phyloP scores from a whole-genome alignment of 1,284 basidiomycete genomes.

The Ustilago vetiveriae region DNA sequence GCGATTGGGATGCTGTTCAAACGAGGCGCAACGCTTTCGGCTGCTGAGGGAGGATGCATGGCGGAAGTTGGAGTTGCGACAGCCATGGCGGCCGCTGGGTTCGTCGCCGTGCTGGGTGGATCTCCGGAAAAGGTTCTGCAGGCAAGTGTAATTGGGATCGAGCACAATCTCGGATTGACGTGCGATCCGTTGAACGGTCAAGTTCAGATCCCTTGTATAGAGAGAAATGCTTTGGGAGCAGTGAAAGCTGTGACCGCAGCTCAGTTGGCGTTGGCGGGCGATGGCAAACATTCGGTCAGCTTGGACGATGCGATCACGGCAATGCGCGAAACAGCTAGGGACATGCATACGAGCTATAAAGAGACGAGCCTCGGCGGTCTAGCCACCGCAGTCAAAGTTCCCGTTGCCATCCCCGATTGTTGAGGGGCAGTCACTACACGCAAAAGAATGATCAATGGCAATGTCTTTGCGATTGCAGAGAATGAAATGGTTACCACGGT shows the following conservation, averaged over 20 bases:
- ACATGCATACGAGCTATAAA: constrained; percentile 69
- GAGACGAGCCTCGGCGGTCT: constrained; percentile 58
- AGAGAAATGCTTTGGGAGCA: constrained; percentile 82
- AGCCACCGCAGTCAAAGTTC: constrained; percentile 58
- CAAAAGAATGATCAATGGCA: too few species aligned
- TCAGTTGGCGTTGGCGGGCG: constrained; percentile 85
- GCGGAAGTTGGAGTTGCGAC: constrained; percentile 75
- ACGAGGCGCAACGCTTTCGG: constrained; percentile 92
- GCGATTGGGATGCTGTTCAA: constrained; percentile 97
- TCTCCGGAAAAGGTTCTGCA: constrained; percentile 70
- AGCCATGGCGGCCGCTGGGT: constrained; percentile 90
- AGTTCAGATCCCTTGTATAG: constrained; percentile 87
- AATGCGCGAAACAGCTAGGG: constrained; percentile 84
- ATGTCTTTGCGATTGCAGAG: too few species aligned
- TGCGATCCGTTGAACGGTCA: constrained; percentile 72
- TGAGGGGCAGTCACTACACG: constrained; percentile 13
- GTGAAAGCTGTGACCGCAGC: constrained; percentile 74
- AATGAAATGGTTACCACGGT: too few species aligned
- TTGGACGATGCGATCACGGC: constrained; percentile 96
- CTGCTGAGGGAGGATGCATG: constrained; percentile 77
- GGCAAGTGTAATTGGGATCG: constrained; percentile 93
- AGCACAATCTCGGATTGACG: constrained; percentile 66
- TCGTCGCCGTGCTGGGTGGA: constrained; percentile 78
- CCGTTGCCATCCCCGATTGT: constrained; percentile 63
- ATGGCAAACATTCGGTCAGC: constrained; percentile 84